phyloP scores from a whole-genome alignment of 2,329 filamentous ascomycete genomes.

The Cadophora sp. region DNA sequence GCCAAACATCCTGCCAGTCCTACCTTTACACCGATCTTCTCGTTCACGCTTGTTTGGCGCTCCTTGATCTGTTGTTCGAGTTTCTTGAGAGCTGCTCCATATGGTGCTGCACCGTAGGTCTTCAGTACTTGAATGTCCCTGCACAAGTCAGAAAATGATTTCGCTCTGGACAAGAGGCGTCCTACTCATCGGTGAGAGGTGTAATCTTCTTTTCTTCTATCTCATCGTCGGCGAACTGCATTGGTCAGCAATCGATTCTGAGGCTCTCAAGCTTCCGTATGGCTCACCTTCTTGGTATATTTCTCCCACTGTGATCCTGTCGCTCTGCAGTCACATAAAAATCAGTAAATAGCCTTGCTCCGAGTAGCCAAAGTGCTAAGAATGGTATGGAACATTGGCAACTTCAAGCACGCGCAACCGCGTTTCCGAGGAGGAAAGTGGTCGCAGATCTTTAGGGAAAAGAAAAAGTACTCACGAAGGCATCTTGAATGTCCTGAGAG shows the following conservation, averaged over 20 bases:
- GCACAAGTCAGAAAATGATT: constrained; percentile 44
- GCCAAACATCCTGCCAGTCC: neutral
- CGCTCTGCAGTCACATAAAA: constrained; percentile 63
- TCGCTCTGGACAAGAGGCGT: neutral
- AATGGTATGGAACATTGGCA: neutral
- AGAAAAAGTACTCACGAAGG: constrained; percentile 24
- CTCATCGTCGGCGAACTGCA: constrained; percentile 86
- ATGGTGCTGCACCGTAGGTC: constrained; percentile 97
- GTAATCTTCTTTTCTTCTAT: constrained; percentile 99
- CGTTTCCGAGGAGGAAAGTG: neutral
- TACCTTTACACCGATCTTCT: constrained; percentile 93
- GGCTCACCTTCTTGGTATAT: constrained; percentile 79
- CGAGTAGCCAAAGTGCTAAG: neutral
- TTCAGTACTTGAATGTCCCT: constrained; percentile 99
- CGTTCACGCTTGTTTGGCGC: constrained; percentile 96
- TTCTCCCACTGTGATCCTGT: constrained; percentile 97
- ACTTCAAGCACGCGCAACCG: neutral
- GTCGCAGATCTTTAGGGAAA: neutral
- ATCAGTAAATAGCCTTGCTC: constrained; percentile 21
- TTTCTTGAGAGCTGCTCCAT: constrained; percentile 92
- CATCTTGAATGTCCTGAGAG: constrained; percentile 25
- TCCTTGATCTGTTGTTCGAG: constrained; percentile 99
- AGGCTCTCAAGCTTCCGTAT: neutral
- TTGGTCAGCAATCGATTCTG: constrained; percentile 19
- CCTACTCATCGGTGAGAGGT: constrained; percentile 93